Evolutionary conservation across 176 grass and related monocot species (phyloP).

Genomic region (Oryza brachyantha): DNA sequence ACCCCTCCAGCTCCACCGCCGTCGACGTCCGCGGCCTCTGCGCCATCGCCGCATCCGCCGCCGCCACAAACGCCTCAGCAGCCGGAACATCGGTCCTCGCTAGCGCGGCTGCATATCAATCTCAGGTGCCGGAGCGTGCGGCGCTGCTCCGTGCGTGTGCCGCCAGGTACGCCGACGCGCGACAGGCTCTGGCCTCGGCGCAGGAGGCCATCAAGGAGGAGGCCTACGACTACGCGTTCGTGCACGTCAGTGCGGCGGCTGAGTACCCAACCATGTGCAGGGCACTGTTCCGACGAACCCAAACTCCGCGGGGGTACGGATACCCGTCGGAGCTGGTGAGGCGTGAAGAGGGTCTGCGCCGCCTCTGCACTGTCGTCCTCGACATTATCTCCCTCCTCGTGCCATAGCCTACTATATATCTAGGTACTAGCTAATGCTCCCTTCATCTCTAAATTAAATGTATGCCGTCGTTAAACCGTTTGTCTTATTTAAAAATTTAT

Average conservation of each 20-base stretch:
- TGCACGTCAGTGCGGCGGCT: slow-evolving; percentile 65
- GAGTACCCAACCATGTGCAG: slow-evolving; percentile 80
- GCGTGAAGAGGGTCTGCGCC: slow-evolving; percentile 54
- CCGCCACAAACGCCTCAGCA: slow-evolving; percentile 53
- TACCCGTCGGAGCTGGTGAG: slow-evolving; percentile 55
- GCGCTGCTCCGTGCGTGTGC: slow-evolving; percentile 40
- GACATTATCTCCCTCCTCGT: slow-evolving; percentile 75
- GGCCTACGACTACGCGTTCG: slow-evolving; percentile 68
- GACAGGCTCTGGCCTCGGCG: slow-evolving; percentile 50
- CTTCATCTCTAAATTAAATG: no score
- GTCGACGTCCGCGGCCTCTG: slow-evolving; percentile 65
- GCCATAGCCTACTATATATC: not conserved
- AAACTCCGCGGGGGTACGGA: not conserved
- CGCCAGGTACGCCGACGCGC: slow-evolving; percentile 51
- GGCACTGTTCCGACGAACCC: slow-evolving; percentile 41
- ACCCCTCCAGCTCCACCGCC: slow-evolving; percentile 49
- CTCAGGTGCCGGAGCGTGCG: not conserved
- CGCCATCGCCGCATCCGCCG: slow-evolving; percentile 47
- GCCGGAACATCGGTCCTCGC: slow-evolving; percentile 33
- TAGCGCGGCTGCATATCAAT: slow-evolving; percentile 10
- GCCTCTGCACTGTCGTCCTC: slow-evolving; percentile 59
- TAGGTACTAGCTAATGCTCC: no score
- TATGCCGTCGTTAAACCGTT: no score
- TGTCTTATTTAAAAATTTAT: no score
- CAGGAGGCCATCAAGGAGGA: slow-evolving; percentile 36